Base-by-base conservation (phyloP, 2,329 filamentous ascomycete species). In the Bipolaris sorokiniana region DNA sequence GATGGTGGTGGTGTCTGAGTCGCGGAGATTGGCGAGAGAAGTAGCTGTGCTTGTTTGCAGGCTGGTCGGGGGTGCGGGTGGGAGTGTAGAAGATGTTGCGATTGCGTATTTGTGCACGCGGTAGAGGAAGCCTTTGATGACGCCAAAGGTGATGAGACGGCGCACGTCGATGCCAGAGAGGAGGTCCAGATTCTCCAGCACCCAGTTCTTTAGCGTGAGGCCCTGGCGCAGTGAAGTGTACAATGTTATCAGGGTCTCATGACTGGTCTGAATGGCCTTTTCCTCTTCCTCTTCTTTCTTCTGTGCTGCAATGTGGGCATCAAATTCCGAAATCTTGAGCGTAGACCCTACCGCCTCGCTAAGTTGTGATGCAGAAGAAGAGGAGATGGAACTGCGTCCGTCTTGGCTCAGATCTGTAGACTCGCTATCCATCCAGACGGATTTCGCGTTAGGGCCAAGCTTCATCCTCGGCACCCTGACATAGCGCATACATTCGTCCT, bases 51-150 rank as follows among this genome's bases (percentile, higher is more conserved):
- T 63, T 7, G 65, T 64, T 33, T 69, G 65, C 4, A 72, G 56
- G 18, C 65, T 67, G 3, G 67, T 66, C 3, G 70, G 69, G 40
- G 69, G 69, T 7, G 68, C 70, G 7, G 69, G 66, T 15, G 70
- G 66, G 6, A 72, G 26, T 1, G 51, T 37, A 6, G 57, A 49
- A 1, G 61, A 61, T 4, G 63, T 69, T 11, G 84, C 86, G 52
- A 96, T 86, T 26, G 92, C 90, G 73, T 96, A 96, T 75, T 95
- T 96, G 79, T 98, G 92, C 38, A 97, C 89, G 33, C 95, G 87
- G 76, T 97, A 97, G 22, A 99, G 79, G 65, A 96, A 90, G 15
- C 94, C 93, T 78, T 98, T 98, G 75, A 98, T 96, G 57, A 97
- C 85, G 55, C 94, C 95, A 70, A 98, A 99, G 57, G 96, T 96